Base-by-base conservation (phyloP, 345 rosid genomes). In the Turritis glabra region DNA sequence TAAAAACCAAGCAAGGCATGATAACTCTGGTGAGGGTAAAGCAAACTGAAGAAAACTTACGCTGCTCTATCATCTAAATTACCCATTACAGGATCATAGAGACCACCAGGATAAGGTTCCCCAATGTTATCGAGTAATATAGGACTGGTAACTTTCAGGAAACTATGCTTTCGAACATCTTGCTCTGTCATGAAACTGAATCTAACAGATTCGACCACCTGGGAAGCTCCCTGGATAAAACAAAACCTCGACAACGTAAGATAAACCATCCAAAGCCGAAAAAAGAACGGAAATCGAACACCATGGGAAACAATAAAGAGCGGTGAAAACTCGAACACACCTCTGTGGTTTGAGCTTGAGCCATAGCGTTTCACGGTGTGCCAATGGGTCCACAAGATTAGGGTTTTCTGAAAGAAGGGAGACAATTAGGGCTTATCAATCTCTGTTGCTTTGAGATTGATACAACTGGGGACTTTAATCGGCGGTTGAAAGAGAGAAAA, bases 81-180 rank as follows among this genome's bases (percentile, higher is more conserved):
- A 11, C 93, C 93, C 37, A 85, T 17, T 0, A 67, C 6, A 25
- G 84, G 89, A 69, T 88, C 93, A 68, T 86, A 86, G 30, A 88
- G 83, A 37, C 93, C 93, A 29, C 85, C 84, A 66, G 85, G 76
- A n/a, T 2, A 76, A 51, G 90, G 93, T 57, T 63, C 68, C 5
- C 53, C 85, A 59, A 83, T 59, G 52, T 46, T 47, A 62, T 85
- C 86, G 52, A 83, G 81, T 69, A 86, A 74, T 6, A 72, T 18
- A 0, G 86, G 76, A 32, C 51, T 84, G 7, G 85, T 83, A 46
- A 86, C 71, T 80, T 80, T 81, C 8, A 83, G 67, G 58, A 83
- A 69, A 69, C 89, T 88, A 40, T 80, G 86, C 47, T 78, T 74
- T 32, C 76, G 81, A 41, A 88, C 88, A 83, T 85, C 93, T 69